These are phyloP conservation scores for Rubia yunnanensis DNA, from an alignment of 257 asterid genomes.

Conservation along the genomic window DNA sequence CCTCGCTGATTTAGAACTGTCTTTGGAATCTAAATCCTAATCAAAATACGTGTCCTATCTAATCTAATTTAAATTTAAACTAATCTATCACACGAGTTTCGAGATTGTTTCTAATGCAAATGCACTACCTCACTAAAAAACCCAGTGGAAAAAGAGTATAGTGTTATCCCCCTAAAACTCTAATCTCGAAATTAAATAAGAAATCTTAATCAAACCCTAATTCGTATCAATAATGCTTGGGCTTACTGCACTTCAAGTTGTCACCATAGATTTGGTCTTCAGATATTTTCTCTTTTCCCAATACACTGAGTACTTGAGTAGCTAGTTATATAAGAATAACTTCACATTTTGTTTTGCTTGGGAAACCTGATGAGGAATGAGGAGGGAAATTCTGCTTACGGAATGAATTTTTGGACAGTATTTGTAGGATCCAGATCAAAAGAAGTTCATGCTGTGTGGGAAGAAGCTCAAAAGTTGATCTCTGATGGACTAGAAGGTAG, in stretches of 20 bases:
- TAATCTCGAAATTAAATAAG: too few relatives aligned
- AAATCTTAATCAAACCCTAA: too few relatives aligned
- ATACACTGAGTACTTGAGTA: background rate
- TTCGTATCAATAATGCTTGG: background rate
- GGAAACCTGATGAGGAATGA: background rate
- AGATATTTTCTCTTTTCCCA: background rate
- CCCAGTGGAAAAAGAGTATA: too few relatives aligned
- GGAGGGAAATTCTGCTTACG: background rate
- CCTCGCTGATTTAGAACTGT: too few relatives aligned
- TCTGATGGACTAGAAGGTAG: conserved; percentile 65
- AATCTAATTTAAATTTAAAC: too few relatives aligned
- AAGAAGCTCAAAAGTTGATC: conserved; percentile 60
- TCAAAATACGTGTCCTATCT: too few relatives aligned
- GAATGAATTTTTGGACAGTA: conserved; percentile 26
- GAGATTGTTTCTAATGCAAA: too few relatives aligned
- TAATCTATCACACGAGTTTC: too few relatives aligned
- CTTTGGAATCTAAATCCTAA: too few relatives aligned
- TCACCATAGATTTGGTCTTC: background rate
- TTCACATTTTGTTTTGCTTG: background rate
- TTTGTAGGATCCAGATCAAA: conserved; percentile 39
- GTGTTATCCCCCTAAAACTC: too few relatives aligned
- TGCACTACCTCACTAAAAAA: too few relatives aligned
- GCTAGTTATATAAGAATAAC: background rate
- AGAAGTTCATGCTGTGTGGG: conserved; percentile 39
- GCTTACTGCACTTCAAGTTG: background rate